A percentile compares a stretch with the other conserved stretches of the same genome.
phyloP scores from a whole-genome alignment of 305 asterid genomes.

The Fraxinus nigra region DNA sequence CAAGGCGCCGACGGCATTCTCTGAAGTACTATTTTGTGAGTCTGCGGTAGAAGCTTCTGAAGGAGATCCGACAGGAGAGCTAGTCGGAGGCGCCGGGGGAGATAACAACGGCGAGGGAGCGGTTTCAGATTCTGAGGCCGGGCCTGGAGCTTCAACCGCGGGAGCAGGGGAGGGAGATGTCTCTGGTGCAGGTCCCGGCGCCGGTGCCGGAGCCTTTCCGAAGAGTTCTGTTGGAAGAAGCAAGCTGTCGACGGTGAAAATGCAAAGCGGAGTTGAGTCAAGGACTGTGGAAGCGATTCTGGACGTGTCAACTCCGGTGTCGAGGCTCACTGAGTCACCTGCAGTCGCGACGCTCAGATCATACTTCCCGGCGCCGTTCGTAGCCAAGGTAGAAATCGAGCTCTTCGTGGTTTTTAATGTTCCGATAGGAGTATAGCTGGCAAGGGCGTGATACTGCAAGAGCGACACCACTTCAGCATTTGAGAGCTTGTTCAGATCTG shows the following conservation, averaged over 20 bases:
- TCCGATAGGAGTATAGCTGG: constrained; percentile 71
- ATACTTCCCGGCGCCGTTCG: constrained; percentile 77
- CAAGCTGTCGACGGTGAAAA: constrained; percentile 74
- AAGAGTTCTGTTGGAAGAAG: constrained; percentile 83
- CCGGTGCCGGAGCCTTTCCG: constrained; percentile 77
- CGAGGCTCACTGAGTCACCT: constrained; percentile 77
- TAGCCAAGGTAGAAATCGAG: constrained; percentile 61
- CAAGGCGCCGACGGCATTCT: constrained; percentile 23
- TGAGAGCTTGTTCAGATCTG: constrained; percentile 65
- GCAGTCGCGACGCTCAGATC: constrained; percentile 55
- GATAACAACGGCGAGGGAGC: constrained; percentile 55
- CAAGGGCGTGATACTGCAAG: constrained; percentile 75
- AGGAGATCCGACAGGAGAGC: constrained; percentile 63
- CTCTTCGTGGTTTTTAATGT: constrained; percentile 57
- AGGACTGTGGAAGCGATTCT: constrained; percentile 79
- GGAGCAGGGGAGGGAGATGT: constrained; percentile 61
- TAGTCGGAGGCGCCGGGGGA: constrained; percentile 75
- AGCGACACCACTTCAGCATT: constrained; percentile 76
- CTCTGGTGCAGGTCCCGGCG: constrained; percentile 80
- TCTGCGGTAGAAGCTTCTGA: constrained; percentile 60
- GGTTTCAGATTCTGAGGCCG: constrained; percentile 44
- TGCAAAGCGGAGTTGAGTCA: constrained; percentile 80
- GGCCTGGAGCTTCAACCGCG: constrained; percentile 36
- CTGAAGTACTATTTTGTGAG: constrained; percentile 66
- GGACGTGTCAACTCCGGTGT: constrained; percentile 78